phyloP scores from a whole-genome alignment of 306 rosid species.

The Acacia melanoxylon region DNA sequence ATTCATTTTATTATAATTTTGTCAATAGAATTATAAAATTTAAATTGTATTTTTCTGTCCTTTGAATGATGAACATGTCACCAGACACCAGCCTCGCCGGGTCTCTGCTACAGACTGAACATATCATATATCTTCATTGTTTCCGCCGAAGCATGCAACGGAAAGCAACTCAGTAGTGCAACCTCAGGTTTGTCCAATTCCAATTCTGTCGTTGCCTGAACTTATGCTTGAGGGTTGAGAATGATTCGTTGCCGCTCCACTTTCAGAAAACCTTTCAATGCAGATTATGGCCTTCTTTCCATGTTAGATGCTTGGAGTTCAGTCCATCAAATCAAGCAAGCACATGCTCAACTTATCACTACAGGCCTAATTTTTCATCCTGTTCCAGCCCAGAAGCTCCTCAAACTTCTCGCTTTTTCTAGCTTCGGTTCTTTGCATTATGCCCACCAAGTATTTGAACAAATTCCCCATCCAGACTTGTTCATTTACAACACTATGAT shows the following conservation, averaged over 20 bases:
- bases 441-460: slow-evolving; percentile 59
- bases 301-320: slow-evolving; percentile 54
- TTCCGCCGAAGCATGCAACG: background rate
- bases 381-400: slow-evolving; percentile 45
- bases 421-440: slow-evolving; percentile 42
- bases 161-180: background rate
- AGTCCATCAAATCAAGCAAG: slow-evolving; percentile 48
- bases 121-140: background rate
- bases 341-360: slow-evolving; percentile 54
- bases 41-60: no score
- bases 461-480: slow-evolving; percentile 53
- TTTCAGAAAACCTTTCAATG: slow-evolving; percentile 23
- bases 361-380: slow-evolving; percentile 42
- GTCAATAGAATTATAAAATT: no score
- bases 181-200: background rate
- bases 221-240: background rate
- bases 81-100: no score
- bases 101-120: no score
- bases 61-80: no score
- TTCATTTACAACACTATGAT: slow-evolving; percentile 61
- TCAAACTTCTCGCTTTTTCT: slow-evolving; percentile 32
- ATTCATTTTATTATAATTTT: no score
- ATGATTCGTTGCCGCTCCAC: slow-evolving; percentile 47
- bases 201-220: background rate
- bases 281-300: slow-evolving; percentile 30